Conservation (phyloP, 2,329 filamentous ascomycete species). For the Trichocomaceae sp. region DNA sequence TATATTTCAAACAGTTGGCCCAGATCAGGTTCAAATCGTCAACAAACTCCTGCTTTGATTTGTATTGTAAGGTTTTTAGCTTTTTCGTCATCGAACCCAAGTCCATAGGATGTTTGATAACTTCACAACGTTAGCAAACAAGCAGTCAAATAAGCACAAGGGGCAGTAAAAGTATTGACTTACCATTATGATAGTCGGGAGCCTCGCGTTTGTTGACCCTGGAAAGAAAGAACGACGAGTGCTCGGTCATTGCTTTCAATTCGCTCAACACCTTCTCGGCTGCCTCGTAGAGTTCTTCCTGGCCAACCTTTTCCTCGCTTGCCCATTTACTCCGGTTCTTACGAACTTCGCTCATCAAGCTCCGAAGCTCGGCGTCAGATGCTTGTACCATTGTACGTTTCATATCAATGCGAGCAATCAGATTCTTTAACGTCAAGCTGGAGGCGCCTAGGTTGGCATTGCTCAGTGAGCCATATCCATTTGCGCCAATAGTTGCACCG, state of each 20-base stretch:
- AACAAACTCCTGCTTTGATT: conserved; percentile 91
- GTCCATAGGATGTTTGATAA: conserved; percentile 97
- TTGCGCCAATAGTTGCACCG: conserved; percentile 47
- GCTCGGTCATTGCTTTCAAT: conserved; percentile 93
- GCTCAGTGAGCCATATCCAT: conserved; percentile 81
- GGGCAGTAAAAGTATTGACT: conserved; percentile 34
- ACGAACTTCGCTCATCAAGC: conserved; percentile 91
- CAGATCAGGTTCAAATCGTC: conserved; percentile 90
- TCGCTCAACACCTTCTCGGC: conserved; percentile 95
- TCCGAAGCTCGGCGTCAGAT: conserved; percentile 85
- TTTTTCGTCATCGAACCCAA: conserved; percentile 98
- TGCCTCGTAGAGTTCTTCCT: conserved; percentile 96
- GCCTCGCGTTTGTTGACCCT: conserved; percentile 95
- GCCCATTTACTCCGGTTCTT: conserved; percentile 99
- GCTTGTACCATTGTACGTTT: conserved; percentile 85
- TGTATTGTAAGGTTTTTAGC: conserved; percentile 70
- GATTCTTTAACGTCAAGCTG: conserved; percentile 90
- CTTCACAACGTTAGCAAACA: conserved; percentile 41
- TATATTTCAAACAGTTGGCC: conserved; percentile 95
- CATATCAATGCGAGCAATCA: conserved; percentile 90
- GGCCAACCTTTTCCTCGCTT: conserved; percentile 92
- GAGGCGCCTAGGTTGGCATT: conserved; percentile 93
- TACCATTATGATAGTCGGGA: conserved; percentile 87
- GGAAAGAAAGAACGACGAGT: conserved; percentile 90
- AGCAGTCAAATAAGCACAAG: background rate